Evolutionary conservation across 176 grass and related monocot genomes (phyloP).

Genomic region (Microstegium vimineum): DNA sequence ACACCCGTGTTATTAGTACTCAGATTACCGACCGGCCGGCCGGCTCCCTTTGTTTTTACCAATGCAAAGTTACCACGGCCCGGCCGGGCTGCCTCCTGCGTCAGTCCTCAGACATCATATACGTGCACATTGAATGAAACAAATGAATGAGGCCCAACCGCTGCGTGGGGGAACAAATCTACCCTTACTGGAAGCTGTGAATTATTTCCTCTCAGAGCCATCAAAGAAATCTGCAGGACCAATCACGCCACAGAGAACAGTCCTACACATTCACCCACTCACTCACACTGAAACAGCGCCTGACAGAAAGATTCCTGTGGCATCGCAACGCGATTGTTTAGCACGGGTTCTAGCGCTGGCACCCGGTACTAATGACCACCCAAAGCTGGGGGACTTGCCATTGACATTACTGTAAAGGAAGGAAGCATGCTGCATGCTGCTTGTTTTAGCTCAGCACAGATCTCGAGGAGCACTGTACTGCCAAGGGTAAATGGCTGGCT

Average conservation of each 20-base stretch:
- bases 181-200: slow-evolving; percentile 18
- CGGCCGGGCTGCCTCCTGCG: no score
- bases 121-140: slow-evolving; percentile 28
- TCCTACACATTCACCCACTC: neutral
- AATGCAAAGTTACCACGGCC: slow-evolving; percentile 13
- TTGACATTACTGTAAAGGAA: slow-evolving; percentile 27
- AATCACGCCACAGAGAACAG: slow-evolving; percentile 34
- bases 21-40: no score
- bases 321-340: slow-evolving; percentile 24
- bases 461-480: slow-evolving; percentile 32
- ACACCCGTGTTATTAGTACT: no score
- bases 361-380: neutral
- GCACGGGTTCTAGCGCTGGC: neutral
- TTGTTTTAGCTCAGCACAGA: slow-evolving; percentile 27
- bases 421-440: neutral
- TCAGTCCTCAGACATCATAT: neutral
- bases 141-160: slow-evolving; percentile 38
- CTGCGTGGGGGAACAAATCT: slow-evolving; percentile 37
- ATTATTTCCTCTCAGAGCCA: slow-evolving; percentile 25
- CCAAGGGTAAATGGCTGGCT: neutral
- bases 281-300: neutral
- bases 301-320: slow-evolving; percentile 39
- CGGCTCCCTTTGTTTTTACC: slow-evolving; percentile 4
- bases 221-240: slow-evolving; percentile 34
- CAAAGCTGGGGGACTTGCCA: slow-evolving; percentile 14